Evolutionary conservation across 2,329 filamentous ascomycete species (phyloP), one percentile per base, ranked within the genome.

Genomic region (Dothistroma septosporum): DNA sequence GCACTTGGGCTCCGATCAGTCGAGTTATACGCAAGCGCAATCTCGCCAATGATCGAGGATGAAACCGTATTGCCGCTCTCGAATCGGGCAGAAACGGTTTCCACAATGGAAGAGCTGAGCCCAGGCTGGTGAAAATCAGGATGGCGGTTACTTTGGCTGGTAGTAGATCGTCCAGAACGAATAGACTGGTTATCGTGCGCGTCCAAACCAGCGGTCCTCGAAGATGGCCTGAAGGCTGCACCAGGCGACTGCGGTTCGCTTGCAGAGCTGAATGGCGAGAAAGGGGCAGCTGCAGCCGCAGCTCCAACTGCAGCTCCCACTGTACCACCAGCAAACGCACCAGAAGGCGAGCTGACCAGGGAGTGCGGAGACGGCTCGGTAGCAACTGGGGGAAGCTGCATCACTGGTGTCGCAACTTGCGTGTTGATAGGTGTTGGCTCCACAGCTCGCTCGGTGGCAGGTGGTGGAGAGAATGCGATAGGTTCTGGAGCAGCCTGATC

Each of bases 51-150:
- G 22, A 97, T 85, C 61, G 88, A 88, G 14, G 87, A 86, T 53
- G 85, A 87, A 64, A 85, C 89, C 11, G 92, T 77, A 12, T 80
- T 80, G 9, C 90, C 90, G 35, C 88, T 84, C 59, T 92, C 88
- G 72, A 97, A 95, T 57, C 85, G 86, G 14, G 90, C 90, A 63
- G 87, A 94, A n/a, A 97, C 86, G 0, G 89, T 94, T 75, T 99
- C 94, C 55, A 97, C 89, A 58, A 97, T 84, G 14, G 93, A 97
- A 3, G 90, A 87, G 74, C 91, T 94, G 6, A 99, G 80, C 2
- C 94, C 93, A 0, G 89, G 85, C 10, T 85, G 84, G 57, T 88
- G 84, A 76, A 96, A 82, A 19, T 97, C 92, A 0, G 91, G 88
- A 73, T 99, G 94, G 69, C 87, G 88, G 55, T 85, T 75, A 37